Evolutionary conservation across 345 rosid genomes (phyloP).

Genomic region (Eucalyptus globulus): DNA sequence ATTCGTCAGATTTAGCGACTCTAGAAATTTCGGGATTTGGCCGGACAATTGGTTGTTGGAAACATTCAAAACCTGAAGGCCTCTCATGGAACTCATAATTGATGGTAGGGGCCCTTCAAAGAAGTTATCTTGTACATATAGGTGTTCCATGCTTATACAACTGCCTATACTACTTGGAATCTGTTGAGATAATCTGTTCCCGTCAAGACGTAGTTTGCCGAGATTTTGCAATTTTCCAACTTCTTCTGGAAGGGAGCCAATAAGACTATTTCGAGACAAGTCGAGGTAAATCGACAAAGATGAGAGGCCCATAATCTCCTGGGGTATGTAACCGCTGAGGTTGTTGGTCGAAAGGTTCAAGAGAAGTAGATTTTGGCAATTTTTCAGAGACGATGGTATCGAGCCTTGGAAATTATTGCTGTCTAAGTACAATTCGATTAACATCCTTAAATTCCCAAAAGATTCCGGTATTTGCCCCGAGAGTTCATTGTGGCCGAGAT

Average conservation of each 20-base stretch:
- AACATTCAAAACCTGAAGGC: background rate
- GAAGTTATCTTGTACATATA: background rate
- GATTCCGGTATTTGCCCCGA: background rate
- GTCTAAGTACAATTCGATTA: accelerated
- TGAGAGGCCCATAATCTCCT: background rate
- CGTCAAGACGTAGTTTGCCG: accelerated
- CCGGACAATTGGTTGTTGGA: background rate
- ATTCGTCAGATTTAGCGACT: background rate
- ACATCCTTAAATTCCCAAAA: background rate
- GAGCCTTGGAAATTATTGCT: accelerated
- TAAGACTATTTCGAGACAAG: background rate
- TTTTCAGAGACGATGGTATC: background rate
- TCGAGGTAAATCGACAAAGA: background rate
- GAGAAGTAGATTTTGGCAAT: no score
- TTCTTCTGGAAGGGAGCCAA: background rate
- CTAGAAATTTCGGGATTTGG: background rate
- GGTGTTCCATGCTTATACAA: background rate
- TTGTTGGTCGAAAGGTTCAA: no score
- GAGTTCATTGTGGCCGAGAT: accelerated
- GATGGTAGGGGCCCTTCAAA: no score
- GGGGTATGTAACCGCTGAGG: accelerated
- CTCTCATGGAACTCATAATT: background rate
- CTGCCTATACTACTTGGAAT: background rate
- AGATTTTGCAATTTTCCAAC: background rate
- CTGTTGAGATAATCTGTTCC: background rate